Conservation (phyloP, 2,329 filamentous ascomycete genomes). For the Fusarium dlaminii region DNA sequence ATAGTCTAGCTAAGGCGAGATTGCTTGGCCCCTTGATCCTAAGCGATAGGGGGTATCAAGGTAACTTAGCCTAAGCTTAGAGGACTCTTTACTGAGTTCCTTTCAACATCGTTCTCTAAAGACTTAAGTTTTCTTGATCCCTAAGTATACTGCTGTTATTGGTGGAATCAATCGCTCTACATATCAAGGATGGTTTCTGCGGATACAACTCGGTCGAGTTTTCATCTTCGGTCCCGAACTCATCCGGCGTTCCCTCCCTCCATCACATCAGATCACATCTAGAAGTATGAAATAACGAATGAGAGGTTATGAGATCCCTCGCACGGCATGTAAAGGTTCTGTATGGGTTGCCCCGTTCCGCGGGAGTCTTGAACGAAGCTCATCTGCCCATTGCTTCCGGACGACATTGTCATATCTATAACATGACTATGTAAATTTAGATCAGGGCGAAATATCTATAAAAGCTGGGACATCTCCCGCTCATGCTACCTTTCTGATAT, state of each 20-base stretch:
- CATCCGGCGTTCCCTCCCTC: not conserved
- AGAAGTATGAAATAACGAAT: not conserved
- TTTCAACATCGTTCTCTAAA: not conserved
- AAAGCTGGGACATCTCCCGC: not conserved
- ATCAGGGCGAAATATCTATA: not conserved
- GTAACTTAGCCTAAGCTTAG: not conserved
- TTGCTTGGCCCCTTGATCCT: not conserved
- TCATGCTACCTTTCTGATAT: not conserved
- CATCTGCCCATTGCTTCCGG: not conserved
- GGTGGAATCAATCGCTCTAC: not conserved
- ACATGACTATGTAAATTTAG: too few relatives aligned
- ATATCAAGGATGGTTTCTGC: not conserved
- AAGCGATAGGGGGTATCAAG: rapidly evolving
- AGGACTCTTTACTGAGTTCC: too few relatives aligned
- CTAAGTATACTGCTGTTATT: not conserved
- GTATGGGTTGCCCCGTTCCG: rapidly evolving
- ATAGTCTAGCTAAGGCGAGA: not conserved
- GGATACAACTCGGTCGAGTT: not conserved
- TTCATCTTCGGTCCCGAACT: not conserved
- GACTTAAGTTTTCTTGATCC: not conserved
- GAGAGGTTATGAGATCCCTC: not conserved
- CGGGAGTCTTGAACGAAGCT: not conserved
- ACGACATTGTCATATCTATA: too few relatives aligned
- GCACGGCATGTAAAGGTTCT: not conserved
- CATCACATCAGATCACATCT: not conserved